phyloP scores from a whole-genome alignment of 2,329 filamentous ascomycete genomes.

The Exophiala viscosa region DNA sequence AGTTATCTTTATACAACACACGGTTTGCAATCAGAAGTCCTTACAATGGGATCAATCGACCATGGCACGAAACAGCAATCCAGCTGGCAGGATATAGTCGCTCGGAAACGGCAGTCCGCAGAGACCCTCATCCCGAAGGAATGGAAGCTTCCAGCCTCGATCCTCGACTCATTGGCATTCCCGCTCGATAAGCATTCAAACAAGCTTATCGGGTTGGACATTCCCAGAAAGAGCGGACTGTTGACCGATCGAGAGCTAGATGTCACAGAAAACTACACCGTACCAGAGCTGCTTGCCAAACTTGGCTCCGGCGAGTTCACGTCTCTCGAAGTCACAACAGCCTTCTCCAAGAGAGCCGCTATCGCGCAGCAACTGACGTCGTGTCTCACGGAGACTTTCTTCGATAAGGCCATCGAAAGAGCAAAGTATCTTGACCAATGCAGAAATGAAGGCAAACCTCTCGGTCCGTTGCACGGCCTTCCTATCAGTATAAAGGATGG shows the following conservation, averaged over 20 bases:
- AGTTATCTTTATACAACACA: too few relatives aligned
- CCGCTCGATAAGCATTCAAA: conserved; percentile 24
- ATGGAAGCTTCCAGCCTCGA: conserved; percentile 29
- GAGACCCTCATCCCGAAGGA: conserved; percentile 27
- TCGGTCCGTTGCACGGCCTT: conserved; percentile 33
- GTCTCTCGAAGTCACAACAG: conserved; percentile 27
- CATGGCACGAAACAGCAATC: not conserved
- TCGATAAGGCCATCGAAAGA: conserved; percentile 28
- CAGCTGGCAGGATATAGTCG: conserved; percentile 19
- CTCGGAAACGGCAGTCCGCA: conserved; percentile 18
- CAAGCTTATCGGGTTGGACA: conserved; percentile 31
- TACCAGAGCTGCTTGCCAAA: conserved; percentile 34
- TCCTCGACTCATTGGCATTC: conserved; percentile 11
- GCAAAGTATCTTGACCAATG: conserved; percentile 30
- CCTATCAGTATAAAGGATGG: conserved; percentile 34
- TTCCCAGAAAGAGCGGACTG: conserved; percentile 42
- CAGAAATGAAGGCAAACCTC: conserved; percentile 27
- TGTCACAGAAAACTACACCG: conserved; percentile 50
- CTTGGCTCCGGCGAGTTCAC: conserved; percentile 24
- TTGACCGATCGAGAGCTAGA: conserved; percentile 42
- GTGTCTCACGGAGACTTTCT: conserved; percentile 33
- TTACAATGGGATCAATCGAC: conserved; percentile 13
- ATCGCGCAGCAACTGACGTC: conserved; percentile 29
- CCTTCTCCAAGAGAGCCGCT: conserved; percentile 30
- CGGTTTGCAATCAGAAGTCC: not conserved